Conservation (phyloP, 2,329 filamentous ascomycete species). For the Colletotrichum salicis region DNA sequence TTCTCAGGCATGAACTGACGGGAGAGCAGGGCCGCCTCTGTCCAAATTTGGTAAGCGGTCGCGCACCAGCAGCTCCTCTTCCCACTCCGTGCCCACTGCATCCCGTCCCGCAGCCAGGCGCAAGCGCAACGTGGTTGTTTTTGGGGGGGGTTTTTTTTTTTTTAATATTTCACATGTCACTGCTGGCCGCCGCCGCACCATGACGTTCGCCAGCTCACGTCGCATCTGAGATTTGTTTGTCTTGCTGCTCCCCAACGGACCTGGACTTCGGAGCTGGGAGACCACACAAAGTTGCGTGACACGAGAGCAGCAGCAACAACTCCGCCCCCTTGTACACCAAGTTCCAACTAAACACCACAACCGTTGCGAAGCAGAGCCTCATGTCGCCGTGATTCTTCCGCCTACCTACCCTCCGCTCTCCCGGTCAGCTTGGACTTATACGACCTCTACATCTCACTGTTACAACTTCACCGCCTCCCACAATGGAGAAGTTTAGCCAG, state of each 20-base stretch:
- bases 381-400: constrained; percentile 20
- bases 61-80: background rate
- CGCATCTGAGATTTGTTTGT: constrained; percentile 21
- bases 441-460: background rate
- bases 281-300: constrained; percentile 4
- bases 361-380: background rate
- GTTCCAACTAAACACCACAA: background rate
- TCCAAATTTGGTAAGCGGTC: background rate
- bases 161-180: constrained; percentile 30
- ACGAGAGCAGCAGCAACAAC: background rate
- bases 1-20: background rate
- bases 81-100: too few relatives aligned
- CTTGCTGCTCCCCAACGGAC: constrained; percentile 18
- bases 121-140: constrained; percentile 10
- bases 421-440: constrained; percentile 17
- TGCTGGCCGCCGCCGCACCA: constrained; percentile 14
- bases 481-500: constrained; percentile 95
- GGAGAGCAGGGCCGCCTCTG: too few relatives aligned
- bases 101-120: background rate
- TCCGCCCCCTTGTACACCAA: background rate
- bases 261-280: constrained; percentile 1
- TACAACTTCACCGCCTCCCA: constrained; percentile 13
- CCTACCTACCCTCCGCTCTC: background rate
- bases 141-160: constrained; percentile 5
- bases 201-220: constrained; percentile 29